Base-by-base conservation (phyloP, 2,329 filamentous ascomycete species). In the Paradendryphiella salina region DNA sequence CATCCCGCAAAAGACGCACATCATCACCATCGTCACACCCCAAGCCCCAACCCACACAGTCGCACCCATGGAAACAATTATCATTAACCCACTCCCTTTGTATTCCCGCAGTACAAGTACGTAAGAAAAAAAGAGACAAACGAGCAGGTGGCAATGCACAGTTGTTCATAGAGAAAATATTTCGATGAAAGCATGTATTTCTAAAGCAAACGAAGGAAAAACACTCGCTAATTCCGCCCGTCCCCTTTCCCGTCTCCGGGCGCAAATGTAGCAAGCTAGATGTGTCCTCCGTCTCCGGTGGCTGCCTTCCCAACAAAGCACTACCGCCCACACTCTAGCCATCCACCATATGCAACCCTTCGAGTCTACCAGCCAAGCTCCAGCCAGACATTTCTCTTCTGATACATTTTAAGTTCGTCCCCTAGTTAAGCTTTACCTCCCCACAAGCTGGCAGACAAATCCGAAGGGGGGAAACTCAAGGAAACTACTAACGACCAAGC, bases 371-470 rank as follows among this genome's bases (percentile, higher is more conserved):
- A 64, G 55, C 59, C 44, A 37, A 57, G 52, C 48, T 54, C 50
- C 55, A 46, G 32, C 52, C 29, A 36, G 41, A 44, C 43, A 46
- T 44, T 56, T 55, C 54, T 46, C 57, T 53, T 51, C 58, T 58
- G 40, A 51, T 60, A 62, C 59, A 73, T 72, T 72, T 73, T 73
- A 60, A 54, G 51, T 63, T 70, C 70, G 61, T 71, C 70, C 70
- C 71, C 70, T 68, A 50, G 50, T 55, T 58, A 52, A 67, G 59
- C 64, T 63, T 65, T 62, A 72, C 71, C 64, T 73, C 71, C 71
- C 71, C 71, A 73, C 66, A 69, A 68, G 70, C 71, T 70, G 70
- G 65, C 62, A 72, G 68, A 73, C 70, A 73, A 67, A 57, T 66
- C 64, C 59, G 67, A 66, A 70, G 66, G 66, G 57, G 66, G 63